Evolutionary conservation across 371 early-diverging fungal genomes (phyloP), one percentile per base, ranked within the genome.

Genomic region (Mortierella sp.): DNA sequence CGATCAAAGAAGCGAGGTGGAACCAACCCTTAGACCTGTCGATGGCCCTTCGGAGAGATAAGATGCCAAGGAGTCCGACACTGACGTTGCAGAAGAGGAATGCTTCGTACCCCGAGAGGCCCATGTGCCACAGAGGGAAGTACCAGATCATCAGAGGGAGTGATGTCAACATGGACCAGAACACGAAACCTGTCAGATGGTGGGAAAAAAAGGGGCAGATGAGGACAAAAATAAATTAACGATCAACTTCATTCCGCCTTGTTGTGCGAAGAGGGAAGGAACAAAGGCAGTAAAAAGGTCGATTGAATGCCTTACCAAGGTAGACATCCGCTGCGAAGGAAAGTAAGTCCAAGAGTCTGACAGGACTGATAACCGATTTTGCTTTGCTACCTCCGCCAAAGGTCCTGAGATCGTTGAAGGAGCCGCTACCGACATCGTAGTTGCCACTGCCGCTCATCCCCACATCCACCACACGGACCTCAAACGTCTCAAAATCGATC

Each of bases 111-210:
- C 95, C 95, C 29, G 94, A 94, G 67, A 95, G 89, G 14, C 95
- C 95, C 95, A 95, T 95, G 80, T 94, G 89, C 94, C 95, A 95
- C 53, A 95, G 86, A 24, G 95, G 95, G 70, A 95, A 95, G 72
- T 94, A 94, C 95, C 95, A 95, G 68, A 95, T 92, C 65, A 92
- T 86, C 48, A 94, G 74, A 0, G 94, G 90, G 58, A 95, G 85
- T 14, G 95, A 90, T 0, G 95, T 94, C 68, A 94, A 87, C 86
- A 92, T 90, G 24, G 95, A 94, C 95, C 95, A 95, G 67, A 93
- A 94, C 26, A 93, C 89, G 78, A 93, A 95, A 24, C 76, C 76
- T 76, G 24, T 16, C n/a, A n/a, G n/a, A n/a, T n/a, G n/a, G n/a
- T n/a, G n/a, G n/a, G n/a, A 50, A 26, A 1, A 31, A 19, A 0